These are phyloP conservation scores for Plasmodium cynomolgi DNA, from an alignment of 169 alveolate genomes.

Conservation along the genomic window DNA sequence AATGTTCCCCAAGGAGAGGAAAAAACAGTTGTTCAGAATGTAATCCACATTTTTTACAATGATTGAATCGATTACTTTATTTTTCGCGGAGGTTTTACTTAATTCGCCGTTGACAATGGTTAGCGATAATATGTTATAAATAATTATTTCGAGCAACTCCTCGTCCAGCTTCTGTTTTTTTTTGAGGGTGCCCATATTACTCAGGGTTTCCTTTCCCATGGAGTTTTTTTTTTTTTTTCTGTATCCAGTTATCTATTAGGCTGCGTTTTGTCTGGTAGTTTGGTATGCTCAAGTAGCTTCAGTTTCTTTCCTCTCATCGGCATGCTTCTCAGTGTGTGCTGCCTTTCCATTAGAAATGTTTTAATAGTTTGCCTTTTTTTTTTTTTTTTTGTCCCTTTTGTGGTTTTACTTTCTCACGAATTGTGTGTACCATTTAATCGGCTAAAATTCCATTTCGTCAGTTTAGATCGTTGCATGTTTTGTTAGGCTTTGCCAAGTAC, in stretches of 20 bases:
- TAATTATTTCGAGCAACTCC: slow-evolving; percentile 36
- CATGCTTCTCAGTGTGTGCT: background rate
- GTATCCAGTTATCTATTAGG: background rate
- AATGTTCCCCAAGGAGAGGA: slow-evolving; percentile 12
- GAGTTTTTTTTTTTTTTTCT: slow-evolving; percentile 11
- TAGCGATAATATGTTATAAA: slow-evolving; percentile 43
- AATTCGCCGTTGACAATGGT: slow-evolving; percentile 25
- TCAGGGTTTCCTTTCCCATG: background rate
- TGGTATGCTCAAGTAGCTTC: background rate
- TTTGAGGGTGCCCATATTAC: background rate
- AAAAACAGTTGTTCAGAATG: slow-evolving; percentile 29
- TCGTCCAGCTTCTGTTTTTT: slow-evolving; percentile 24
- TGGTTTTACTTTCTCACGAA: background rate
- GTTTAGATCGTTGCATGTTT: background rate
- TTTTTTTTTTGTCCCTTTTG: background rate
- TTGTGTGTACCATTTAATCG: background rate
- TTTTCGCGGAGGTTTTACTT: slow-evolving; percentile 39
- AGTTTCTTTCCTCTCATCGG: background rate
- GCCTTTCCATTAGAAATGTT: background rate
- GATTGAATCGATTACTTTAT: slow-evolving; percentile 40
- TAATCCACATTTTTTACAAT: slow-evolving; percentile 22
- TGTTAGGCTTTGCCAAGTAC: background rate
- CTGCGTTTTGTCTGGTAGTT: background rate
- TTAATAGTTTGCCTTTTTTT: background rate
- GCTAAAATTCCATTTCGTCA: background rate